phyloP scores from a whole-genome alignment of 305 asterid species.

The Fraxinus platypoda region DNA sequence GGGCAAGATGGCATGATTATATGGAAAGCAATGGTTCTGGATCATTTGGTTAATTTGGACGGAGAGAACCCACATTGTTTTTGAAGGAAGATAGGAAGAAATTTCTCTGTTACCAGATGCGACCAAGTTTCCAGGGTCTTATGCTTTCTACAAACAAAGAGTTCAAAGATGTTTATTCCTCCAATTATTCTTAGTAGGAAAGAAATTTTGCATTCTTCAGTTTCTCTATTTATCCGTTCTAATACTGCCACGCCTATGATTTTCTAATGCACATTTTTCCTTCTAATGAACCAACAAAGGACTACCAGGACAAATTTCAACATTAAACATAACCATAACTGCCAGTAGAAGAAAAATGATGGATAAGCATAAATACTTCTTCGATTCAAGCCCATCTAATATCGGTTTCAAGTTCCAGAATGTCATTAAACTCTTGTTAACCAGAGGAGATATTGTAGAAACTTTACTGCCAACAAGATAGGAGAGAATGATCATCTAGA shows the following conservation, averaged over 20 bases:
- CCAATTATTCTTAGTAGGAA: not conserved
- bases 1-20: not conserved
- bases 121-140: not conserved
- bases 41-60: not conserved
- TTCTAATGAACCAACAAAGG: not conserved
- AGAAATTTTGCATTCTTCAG: not conserved
- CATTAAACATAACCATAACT: not conserved
- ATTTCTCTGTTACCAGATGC: not conserved
- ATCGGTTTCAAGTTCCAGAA: conserved; percentile 19
- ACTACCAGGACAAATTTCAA: not conserved
- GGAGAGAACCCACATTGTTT: not conserved
- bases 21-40: not conserved
- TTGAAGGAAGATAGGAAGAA: not conserved
- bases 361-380: conserved; percentile 3
- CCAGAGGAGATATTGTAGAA: conserved; percentile 16
- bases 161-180: not conserved
- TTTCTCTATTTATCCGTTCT: not conserved
- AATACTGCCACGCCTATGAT: not conserved
- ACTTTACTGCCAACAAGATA: not conserved
- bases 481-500: not conserved
- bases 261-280: not conserved
- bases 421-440: conserved; percentile 19
- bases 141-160: not conserved
- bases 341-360: not conserved
- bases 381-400: conserved; percentile 14